Conservation (phyloP, 129 eudicot species). For the Glebionis coronaria region DNA sequence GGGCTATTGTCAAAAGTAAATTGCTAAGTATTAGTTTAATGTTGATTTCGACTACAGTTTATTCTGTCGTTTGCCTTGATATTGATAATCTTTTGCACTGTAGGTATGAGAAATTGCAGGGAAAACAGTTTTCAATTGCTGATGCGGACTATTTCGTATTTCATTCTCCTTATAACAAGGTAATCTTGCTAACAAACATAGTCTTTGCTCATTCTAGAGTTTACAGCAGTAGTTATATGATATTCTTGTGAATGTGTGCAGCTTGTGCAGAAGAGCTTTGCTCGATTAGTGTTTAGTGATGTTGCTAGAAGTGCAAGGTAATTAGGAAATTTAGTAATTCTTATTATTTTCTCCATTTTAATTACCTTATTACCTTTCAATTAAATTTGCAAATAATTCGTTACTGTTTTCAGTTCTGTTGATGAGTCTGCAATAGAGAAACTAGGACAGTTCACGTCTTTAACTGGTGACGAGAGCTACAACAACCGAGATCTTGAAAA, state of each 20-base stretch:
- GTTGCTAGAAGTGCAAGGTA: slow-evolving; percentile 78
- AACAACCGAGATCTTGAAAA: slow-evolving; percentile 94
- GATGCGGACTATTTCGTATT: slow-evolving; percentile 87
- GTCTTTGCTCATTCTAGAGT: slow-evolving; percentile 3
- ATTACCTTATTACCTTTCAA: background rate
- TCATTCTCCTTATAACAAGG: slow-evolving; percentile 98
- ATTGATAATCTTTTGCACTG: slow-evolving; percentile 1
- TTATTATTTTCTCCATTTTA: background rate
- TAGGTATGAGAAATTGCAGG: slow-evolving; percentile 82
- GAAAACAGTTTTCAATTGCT: slow-evolving; percentile 66
- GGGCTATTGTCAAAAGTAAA: slow-evolving; percentile 71
- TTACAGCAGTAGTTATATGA: slow-evolving; percentile 16
- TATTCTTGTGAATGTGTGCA: slow-evolving; percentile 43
- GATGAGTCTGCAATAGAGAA: slow-evolving; percentile 83
- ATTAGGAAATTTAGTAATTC: background rate
- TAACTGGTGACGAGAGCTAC: slow-evolving; percentile 75
- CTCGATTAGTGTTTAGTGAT: slow-evolving; percentile 71
- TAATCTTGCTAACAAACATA: slow-evolving; percentile 20
- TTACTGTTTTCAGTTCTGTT: slow-evolving; percentile 49
- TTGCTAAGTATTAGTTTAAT: background rate
- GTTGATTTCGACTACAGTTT: background rate
- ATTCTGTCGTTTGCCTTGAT: background rate
- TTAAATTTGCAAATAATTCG: background rate
- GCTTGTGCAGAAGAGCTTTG: slow-evolving; percentile 99
- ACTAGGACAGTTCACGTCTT: slow-evolving; percentile 65